Evolutionary conservation across 2,329 filamentous ascomycete genomes (phyloP), one percentile per base, ranked within the genome.

Genomic region (Leptoxyphium fumago): DNA sequence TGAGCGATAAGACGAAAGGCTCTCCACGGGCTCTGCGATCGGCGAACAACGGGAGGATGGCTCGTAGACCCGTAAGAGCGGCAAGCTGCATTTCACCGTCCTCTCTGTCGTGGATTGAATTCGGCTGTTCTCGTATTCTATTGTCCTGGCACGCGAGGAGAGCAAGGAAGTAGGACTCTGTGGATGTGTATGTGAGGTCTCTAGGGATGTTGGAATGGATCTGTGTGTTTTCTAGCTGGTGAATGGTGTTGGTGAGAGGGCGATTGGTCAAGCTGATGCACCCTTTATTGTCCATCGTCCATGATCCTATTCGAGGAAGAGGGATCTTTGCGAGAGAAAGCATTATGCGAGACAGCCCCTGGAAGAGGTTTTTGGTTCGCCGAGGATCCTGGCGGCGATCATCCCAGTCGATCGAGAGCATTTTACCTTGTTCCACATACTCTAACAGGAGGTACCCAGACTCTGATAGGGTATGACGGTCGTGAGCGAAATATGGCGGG

Each of bases 1-100:
- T 66, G 8, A 68, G 39, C 2, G 30, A 41, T 18, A 51, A 29
- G 17, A 51, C 36, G 34, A 52, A 52, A 8, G 41, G 42, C 7
- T 41, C 42, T 18, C 15, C 5, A 32, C 40, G 43, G 8, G 28
- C 14, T 10, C 15, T 26, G n/a, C 38, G 28, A 9, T 36, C 38
- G 15, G 29, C 39, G 28, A 42, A 40, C 7, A 42, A 15, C 10
- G 46, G 44, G 11, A 46, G 36, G 2, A 44, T 21, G 14, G 39
- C 39, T 17, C 44, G 29, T 10, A 48, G 39, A 15, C 41, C 41
- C 11, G 38, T 30, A 2, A 48, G 26, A 13, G 46, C 43, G 11
- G 44, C 45, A 17, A 50, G 48, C 36, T 50, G 48, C 14, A 38
- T 42, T 34, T 42, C 32, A 14, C 46, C 48, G 21, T 50, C 48